Evolutionary conservation across 177 flowering plant genomes (phyloP), one percentile per base, ranked within the genome.

Genomic region (Tripterygium wilfordii): DNA sequence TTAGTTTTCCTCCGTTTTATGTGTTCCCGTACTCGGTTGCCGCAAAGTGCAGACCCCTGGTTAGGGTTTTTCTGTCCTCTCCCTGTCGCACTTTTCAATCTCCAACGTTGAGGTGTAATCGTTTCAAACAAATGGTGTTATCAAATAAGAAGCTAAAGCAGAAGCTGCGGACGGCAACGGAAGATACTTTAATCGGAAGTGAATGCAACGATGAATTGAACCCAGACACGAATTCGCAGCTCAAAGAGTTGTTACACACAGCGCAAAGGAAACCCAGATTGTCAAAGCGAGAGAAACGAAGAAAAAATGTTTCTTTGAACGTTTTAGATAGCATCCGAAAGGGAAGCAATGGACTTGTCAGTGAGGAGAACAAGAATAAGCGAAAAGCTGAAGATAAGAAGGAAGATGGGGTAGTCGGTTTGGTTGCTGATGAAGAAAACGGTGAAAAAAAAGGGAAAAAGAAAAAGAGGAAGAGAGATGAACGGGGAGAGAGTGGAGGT

Each of bases 121-220:
- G n/a, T n/a, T n/a, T n/a, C n/a, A n/a, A n/a, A 20, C 44, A 60
- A 56, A 84, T 85, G 95, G 87, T 85, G 20, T 54, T 82, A 15
- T 82, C 89, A 2, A 85, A 85, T 67, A 85, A 80, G 65, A 82
- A 82, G 75, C 83, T 82, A 42, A 82, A 85, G 78, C 83, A 76
- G 49, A 80, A 75, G 62, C 68, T 77, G 0, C 57, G 85, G 53
- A 66, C 49, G 0, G 57, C 51, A 25, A 22, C 70, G 8, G 67
- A 68, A 14, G 78, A 71, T 39, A 64, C 77, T 5, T 42, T 75
- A n/a, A 44, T 65, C 15, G 55, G 53, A 16, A 42, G 69, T n/a
- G n/a, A n/a, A n/a, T n/a, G n/a, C 22, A 14, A 36, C 40, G 19
- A 32, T 9, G 51, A 30, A 36, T 33, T 16, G 30, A 31, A 32